Conservation (phyloP, 148 eudicot species). For the Gaultheria prostrata region DNA sequence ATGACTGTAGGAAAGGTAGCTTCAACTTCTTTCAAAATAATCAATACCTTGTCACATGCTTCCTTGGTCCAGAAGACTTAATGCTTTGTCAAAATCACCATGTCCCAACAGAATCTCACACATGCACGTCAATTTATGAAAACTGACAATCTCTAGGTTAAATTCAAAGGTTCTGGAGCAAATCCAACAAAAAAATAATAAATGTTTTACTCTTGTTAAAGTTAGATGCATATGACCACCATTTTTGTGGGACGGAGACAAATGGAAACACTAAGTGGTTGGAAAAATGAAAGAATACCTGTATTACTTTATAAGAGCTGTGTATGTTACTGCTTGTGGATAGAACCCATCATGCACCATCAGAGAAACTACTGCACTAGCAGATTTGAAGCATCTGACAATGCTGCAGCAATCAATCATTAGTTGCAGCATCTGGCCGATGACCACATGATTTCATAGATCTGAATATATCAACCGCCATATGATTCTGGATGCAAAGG, state of each 20-base stretch:
- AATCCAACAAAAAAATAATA: neutral
- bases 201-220: neutral
- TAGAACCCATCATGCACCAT: conserved; percentile 69
- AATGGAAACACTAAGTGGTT: neutral
- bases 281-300: conserved; percentile 27
- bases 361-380: conserved; percentile 57
- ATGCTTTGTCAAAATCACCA: conserved; percentile 60
- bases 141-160: conserved; percentile 25
- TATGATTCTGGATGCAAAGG: conserved; percentile 43
- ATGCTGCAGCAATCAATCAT: conserved; percentile 82
- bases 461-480: conserved; percentile 63
- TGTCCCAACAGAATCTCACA: conserved; percentile 52
- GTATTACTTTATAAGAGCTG: conserved; percentile 50
- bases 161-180: neutral
- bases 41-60: conserved; percentile 57
- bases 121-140: conserved; percentile 8
- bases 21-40: neutral
- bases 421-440: conserved; percentile 57
- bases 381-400: conserved; percentile 59
- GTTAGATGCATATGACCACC: conserved; percentile 3
- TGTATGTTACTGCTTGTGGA: conserved; percentile 49
- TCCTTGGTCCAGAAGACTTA: conserved; percentile 58
- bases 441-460: conserved; percentile 47
- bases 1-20: neutral
- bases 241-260: neutral